Percentiles rank a stretch among this genome's conserved stretches.
phyloP scores from a whole-genome alignment of 805 yeast species.

The Saccharomycopsis babjevae region DNA sequence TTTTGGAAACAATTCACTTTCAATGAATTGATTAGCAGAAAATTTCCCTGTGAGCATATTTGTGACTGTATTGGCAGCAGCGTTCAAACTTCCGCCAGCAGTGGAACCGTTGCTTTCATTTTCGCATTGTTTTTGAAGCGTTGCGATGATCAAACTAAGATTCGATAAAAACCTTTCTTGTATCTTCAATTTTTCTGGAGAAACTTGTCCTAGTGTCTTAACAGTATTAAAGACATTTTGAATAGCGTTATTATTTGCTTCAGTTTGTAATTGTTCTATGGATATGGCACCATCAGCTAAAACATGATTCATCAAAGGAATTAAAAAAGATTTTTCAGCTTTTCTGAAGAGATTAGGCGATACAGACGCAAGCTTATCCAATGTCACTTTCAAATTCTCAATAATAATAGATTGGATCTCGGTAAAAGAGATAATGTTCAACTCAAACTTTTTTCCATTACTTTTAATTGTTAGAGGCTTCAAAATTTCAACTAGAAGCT shows the following conservation, averaged over 20 bases:
- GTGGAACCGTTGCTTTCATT: not conserved
- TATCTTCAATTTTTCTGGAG: conserved; percentile 22
- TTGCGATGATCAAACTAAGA: conserved; percentile 31
- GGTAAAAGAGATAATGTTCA: conserved; percentile 23
- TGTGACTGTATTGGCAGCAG: conserved; percentile 36
- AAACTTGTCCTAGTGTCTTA: conserved; percentile 15
- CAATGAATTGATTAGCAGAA: conserved; percentile 30
- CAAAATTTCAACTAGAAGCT: conserved; percentile 35
- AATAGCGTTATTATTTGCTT: conserved; percentile 16
- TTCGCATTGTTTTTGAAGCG: conserved; percentile 28
- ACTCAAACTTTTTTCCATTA: conserved; percentile 23
- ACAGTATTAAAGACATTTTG: conserved; percentile 16
- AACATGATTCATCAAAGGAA: conserved; percentile 26
- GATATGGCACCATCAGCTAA: conserved; percentile 17
- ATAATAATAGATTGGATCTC: conserved; percentile 26
- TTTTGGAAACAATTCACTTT: conserved; percentile 65
- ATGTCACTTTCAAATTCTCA: conserved; percentile 23
- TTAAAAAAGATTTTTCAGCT: conserved; percentile 24
- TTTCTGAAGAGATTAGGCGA: conserved; percentile 19
- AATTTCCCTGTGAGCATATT: conserved; percentile 30
- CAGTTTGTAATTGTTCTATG: conserved; percentile 17
- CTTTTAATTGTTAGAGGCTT: conserved; percentile 15
- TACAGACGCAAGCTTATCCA: conserved; percentile 24
- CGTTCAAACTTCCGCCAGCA: conserved; percentile 38
- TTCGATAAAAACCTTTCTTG: conserved; percentile 27